These are phyloP conservation scores for Teratosphaeria viscida DNA, from an alignment of 2,329 filamentous ascomycete species.

Conservation along the genomic window DNA sequence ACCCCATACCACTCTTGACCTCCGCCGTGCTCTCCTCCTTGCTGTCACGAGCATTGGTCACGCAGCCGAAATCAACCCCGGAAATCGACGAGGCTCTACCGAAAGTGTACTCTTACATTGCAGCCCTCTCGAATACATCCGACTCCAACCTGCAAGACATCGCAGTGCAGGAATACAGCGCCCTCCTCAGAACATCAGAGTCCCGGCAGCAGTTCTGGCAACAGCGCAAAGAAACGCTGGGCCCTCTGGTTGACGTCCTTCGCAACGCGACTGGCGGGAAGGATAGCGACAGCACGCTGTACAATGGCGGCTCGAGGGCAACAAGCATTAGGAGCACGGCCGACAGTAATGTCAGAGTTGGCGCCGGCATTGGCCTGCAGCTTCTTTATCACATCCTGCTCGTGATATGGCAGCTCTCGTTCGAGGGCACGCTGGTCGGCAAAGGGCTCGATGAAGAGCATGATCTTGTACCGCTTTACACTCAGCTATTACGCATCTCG, in stretches of 20 bases:
- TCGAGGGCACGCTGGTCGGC: constrained; percentile 62
- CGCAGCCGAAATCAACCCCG: constrained; percentile 47
- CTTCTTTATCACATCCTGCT: constrained; percentile 88
- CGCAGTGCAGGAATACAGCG: constrained; percentile 82
- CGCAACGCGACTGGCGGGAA: constrained; percentile 61
- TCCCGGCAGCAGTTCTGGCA: constrained; percentile 83
- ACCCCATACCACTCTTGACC: constrained; percentile 79
- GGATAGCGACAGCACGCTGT: constrained; percentile 53
- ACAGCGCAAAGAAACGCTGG: constrained; percentile 73
- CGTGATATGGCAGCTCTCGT: constrained; percentile 93
- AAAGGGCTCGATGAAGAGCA: constrained; percentile 84
- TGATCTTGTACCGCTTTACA: constrained; percentile 83
- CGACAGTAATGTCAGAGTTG: constrained; percentile 53
- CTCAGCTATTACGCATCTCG: constrained; percentile 81
- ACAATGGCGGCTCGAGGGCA: constrained; percentile 33
- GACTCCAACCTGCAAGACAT: constrained; percentile 93
- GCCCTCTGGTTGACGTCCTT: constrained; percentile 72
- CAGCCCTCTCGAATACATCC: constrained; percentile 68
- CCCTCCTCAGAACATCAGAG: constrained; percentile 63
- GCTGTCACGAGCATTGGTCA: constrained; percentile 53
- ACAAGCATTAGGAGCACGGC: constrained; percentile 40
- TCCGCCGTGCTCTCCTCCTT: constrained; percentile 77
- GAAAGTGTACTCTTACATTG: constrained; percentile 75
- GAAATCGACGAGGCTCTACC: constrained; percentile 69
- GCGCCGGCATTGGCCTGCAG: constrained; percentile 80